Evolutionary conservation across 768 basidiomycete species (phyloP), one percentile per base, ranked within the genome.

Genomic region (Kwoniella sp.): DNA sequence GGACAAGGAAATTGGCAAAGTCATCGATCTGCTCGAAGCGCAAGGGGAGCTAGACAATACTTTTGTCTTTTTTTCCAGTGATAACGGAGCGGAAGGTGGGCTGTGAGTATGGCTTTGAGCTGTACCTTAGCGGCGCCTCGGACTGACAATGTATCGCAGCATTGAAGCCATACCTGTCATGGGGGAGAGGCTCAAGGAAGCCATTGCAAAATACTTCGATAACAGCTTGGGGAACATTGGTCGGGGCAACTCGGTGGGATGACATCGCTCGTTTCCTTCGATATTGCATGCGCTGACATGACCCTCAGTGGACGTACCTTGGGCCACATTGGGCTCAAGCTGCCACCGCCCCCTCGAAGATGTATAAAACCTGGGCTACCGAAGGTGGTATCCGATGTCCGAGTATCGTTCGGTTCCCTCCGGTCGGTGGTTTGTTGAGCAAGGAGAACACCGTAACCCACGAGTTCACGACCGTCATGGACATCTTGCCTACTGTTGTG

Each of bases 311-410:
- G 66, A 70, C 71, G n/a, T 72, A 68, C 53, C 58, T 72, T 10
- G 74, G 70, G n/a, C 74, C 73, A 13, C 57, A 63, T 25, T 78
- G 77, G 77, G 72, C 67, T 30, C 77, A 79, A 67, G 76, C 77
- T 4, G 63, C 72, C 9, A 79, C 77, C 1, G 76, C 77, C 19
- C 76, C 76, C 1, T 66, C 63, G 9, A 54, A 67, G 24, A 65
- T 77, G 72, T 76, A 73, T 63, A 77, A 77, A 22, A 19, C 26
- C 1, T 62, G 37, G 48, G 49, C 52, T 8, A 62, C 60, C 8
- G 60, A 62, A 46, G 70, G 74, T 67, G 52, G 77, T 12, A 72
- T 76, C 30, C 63, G 71, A 49, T 67, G 64, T 54, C 76, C 77
- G 6, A 65, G 60, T 30, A 72, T 77, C 57, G 65, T 79, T 2